Evolutionary conservation across 2,329 filamentous ascomycete species (phyloP), one percentile per base, ranked within the genome.

Genomic region (Blastomyces percursus): DNA sequence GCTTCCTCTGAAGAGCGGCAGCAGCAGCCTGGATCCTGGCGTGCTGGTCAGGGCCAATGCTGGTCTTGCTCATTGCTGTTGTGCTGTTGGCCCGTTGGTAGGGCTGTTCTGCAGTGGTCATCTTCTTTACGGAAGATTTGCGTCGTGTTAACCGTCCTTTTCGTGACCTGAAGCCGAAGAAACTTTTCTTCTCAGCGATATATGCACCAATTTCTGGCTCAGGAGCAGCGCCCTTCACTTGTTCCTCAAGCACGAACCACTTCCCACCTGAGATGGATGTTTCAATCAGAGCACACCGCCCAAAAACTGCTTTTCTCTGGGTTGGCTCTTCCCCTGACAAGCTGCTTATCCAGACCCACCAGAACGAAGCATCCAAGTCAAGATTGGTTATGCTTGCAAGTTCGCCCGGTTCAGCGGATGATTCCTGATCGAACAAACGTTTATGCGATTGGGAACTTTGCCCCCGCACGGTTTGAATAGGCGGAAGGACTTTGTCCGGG

Each of bases 291-390:
- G 94, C 91, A 71, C 94, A 99, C 66, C 94, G 84, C 46, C 94
- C 94, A 73, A 99, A 99, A 0, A 92, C 91, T 6, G 92, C 88
- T 73, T 99, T 99, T 64, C 94, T 86, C 56, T 87, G 83, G 0
- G 86, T 76, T 0, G 92, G 89, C 77, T 99, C 94, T 71, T 99
- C 94, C 0, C 86, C 89, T 1, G 93, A 91, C 70, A 99, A 79
- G 80, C 93, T 97, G 69, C 86, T 95, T 82, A 99, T 97, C 94
- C 94, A 99, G 3, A 97, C 94, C 93, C 94, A 97, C 94, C 94
- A 99, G 75, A 99, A 99, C 1, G 91, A 88, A 73, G 97, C 93
- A 69, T 99, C 94, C 5, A 99, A 81, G 66, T 94, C 87, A 63
- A 97, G 84, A 46, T 83, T 83, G 30, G 84, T 89, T 71, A 99